Base-by-base conservation (phyloP, 2,329 filamentous ascomycete genomes). In the Aureobasidium sp. region DNA sequence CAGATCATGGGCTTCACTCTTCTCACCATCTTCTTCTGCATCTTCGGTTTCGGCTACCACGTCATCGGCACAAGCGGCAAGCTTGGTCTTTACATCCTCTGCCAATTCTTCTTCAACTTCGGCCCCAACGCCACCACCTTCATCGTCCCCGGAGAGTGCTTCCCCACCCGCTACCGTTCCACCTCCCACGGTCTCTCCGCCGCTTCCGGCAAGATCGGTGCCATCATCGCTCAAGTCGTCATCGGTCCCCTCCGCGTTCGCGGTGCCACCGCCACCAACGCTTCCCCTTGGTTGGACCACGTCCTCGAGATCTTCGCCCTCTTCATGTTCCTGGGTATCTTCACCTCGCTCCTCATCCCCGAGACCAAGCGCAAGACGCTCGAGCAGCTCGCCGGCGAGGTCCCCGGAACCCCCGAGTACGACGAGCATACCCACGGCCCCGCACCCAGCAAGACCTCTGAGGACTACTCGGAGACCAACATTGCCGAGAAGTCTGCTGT, bases 221-320 rank as follows among this genome's bases (percentile, higher is more conserved):
- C 77, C 61, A 78, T 79, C 65, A 75, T 79, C 65, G 77, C 78
- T 3, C 77, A 79, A 64, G 75, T 77, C 15, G 73, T 78, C 65
- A 77, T 79, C 61, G 77, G 75, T 46, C 77, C 77, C 47, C 76
- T 79, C 64, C 74, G 76, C 37, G 81, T 79, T 19, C 79, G 80
- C 33, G 86, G 84, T 0, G 73, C 76, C 0, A 74, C 76, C 8
- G 71, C 76, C 17, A 82, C 81, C 62, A 74, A 76, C 21, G 80
- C 80, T 0, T 77, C 73, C 1, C 87, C 86, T 1, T 88, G 86
- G 81, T 79, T 92, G 58, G 81, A 88, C 70, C 84, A 87, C 60
- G 81, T 92, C 38, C 85, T 93, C 77, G 80, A 90, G 70, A 87
- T 91, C 38, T 91, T 89, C 71, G 87, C 87, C 0, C 77, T 90